Base-by-base conservation (phyloP, 2,329 filamentous ascomycete species). In the Sporothrix phasma region DNA sequence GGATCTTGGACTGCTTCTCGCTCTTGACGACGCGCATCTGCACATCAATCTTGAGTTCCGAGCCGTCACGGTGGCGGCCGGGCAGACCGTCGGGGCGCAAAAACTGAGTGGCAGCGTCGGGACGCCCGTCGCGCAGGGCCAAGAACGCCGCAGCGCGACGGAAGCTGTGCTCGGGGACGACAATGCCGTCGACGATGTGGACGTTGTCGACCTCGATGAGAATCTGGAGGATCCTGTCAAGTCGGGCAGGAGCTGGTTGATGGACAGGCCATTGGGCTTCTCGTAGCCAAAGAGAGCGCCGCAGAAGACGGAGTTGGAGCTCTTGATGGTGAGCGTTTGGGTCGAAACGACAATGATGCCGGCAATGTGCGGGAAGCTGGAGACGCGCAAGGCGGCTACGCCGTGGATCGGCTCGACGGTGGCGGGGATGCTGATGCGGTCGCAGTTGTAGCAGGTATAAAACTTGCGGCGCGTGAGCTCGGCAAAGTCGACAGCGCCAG, bases 21-120 rank as follows among this genome's bases (percentile, higher is more conserved):
- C 90, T 96, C 76, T 93, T 91, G 17, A 97, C 92, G 26, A 99
- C 92, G 39, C 94, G 86, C 88, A 99, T 91, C 75, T 99, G 94
- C 34, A 97, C 87, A 73, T 99, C 94, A 41, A 99, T 90, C 75
- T 91, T 93, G 67, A 99, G 88, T 67, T 94, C 90, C 0, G 89
- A 88, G 3, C 94, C 93, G 73, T 99, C 94, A 45, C 92, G 86
- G 74, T 99, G 94, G 71, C 84, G 88, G 0, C 92, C 94, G 5
- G 88, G 85, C 46, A 99, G 79, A 13, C 94, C 94, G 68, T 90
- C 88, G 1, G 94, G 92, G 63, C 88, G 85, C 54, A 96, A 77
- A 73, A 97, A 96, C 47, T 89, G 86, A 2, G 87, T 84, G 0
- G 88, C 83, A 7, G 88, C 88, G 75, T 96, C 90, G 51, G 87